Conservation (phyloP, 2,329 filamentous ascomycete species). For the Pseudocercospora vitis region DNA sequence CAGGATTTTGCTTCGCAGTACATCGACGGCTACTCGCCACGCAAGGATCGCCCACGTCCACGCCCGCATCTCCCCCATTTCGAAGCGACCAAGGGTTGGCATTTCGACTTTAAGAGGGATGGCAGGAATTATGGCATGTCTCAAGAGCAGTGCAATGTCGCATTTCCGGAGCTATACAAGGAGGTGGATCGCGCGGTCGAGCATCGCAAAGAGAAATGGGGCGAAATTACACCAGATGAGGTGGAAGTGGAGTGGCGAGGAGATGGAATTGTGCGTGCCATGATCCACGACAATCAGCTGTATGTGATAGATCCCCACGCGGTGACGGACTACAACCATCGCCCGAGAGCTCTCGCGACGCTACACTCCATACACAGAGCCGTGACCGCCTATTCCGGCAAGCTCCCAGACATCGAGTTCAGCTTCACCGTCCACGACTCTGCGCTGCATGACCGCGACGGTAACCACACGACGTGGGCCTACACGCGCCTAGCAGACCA, state of each 20-base stretch:
- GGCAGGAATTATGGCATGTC: constrained; percentile 31
- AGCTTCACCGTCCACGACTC: constrained; percentile 51
- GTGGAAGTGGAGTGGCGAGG: constrained; percentile 27
- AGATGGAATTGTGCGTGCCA: constrained; percentile 29
- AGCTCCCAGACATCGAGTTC: constrained; percentile 48
- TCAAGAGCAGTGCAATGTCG: constrained; percentile 32
- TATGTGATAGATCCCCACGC: constrained; percentile 30
- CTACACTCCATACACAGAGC: constrained; percentile 51
- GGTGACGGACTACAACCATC: constrained; percentile 30
- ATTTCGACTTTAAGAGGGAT: constrained; percentile 25
- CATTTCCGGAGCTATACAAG: constrained; percentile 35
- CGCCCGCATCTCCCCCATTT: not conserved
- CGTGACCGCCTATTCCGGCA: constrained; percentile 39
- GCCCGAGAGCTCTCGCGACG: constrained; percentile 38
- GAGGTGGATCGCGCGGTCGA: constrained; percentile 35
- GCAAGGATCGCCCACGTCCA: constrained; percentile 2
- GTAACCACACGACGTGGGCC: constrained; percentile 31
- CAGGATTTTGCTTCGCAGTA: constrained; percentile 11
- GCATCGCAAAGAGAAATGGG: constrained; percentile 25
- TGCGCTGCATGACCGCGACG: constrained; percentile 16
- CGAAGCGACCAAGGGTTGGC: constrained; percentile 16
- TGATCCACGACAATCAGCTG: constrained; percentile 36
- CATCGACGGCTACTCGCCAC: constrained; percentile 12
- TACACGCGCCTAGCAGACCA: constrained; percentile 32
- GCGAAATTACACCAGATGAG: constrained; percentile 29